These are phyloP conservation scores for Aspergillus haitiensis DNA, from an alignment of 495 filamentous ascomycete species.

Conservation along the genomic window DNA sequence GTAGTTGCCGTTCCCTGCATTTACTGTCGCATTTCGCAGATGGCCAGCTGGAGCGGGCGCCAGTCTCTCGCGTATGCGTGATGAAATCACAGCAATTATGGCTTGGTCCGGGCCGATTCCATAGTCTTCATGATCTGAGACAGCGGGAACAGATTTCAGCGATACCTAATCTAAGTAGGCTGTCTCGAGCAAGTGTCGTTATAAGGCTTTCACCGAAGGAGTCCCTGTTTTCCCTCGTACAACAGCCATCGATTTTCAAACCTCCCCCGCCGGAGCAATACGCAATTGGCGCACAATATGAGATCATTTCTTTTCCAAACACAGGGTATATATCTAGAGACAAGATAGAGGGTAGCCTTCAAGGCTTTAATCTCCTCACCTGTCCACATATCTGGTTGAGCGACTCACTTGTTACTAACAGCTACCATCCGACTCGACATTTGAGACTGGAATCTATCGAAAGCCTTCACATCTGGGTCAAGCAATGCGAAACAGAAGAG, in stretches of 20 bases:
- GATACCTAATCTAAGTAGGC: too few species aligned
- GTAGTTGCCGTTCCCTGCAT: slow-evolving; percentile 6
- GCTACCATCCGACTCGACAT: neutral
- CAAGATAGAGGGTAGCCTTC: neutral
- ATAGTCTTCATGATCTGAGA: slow-evolving; percentile 8
- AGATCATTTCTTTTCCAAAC: neutral
- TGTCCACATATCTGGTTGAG: slow-evolving; percentile 14
- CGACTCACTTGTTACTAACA: neutral
- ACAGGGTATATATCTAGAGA: neutral
- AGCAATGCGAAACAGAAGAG: neutral
- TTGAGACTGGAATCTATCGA: neutral
- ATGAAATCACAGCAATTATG: slow-evolving; percentile 1
- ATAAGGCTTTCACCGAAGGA: neutral
- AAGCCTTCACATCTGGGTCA: neutral
- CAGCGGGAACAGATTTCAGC: too few species aligned
- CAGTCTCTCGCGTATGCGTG: slow-evolving; percentile 2
- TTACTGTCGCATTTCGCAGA: neutral
- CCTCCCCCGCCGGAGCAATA: neutral
- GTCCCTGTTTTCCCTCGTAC: neutral
- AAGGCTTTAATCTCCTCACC: slow-evolving; percentile 7
- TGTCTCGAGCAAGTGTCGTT: neutral
- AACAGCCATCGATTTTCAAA: neutral
- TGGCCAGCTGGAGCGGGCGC: neutral
- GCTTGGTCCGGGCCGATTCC: neutral
- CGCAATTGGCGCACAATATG: slow-evolving; percentile 1